Conservation (phyloP, 345 rosid species). For the Brassica nigra region DNA sequence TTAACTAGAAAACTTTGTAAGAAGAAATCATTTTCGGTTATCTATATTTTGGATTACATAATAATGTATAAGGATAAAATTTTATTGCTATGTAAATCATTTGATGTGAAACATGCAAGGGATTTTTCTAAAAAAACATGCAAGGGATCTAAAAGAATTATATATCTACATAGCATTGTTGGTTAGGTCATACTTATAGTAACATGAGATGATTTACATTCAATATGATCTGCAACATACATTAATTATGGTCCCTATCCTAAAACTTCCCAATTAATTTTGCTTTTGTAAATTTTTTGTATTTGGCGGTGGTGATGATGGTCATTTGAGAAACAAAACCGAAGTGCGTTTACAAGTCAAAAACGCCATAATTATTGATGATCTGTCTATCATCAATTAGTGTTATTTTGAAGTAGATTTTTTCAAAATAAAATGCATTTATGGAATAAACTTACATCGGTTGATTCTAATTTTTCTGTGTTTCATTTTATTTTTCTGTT, state of each 20-base stretch:
- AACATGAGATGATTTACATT: slow-evolving; percentile 8
- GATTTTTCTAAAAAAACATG: background rate
- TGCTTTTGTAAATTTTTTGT: background rate
- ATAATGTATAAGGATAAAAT: background rate
- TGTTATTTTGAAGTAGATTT: background rate
- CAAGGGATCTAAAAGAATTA: no score
- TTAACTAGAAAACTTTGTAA: background rate
- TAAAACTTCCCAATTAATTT: background rate
- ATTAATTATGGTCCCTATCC: slow-evolving; percentile 20
- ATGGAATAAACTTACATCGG: background rate
- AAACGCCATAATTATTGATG: background rate
- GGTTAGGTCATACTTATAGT: background rate
- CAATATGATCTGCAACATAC: background rate
- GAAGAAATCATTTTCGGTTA: background rate
- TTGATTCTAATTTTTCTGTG: background rate
- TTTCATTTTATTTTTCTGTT: no score
- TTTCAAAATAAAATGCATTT: background rate
- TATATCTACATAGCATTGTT: background rate
- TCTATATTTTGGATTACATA: background rate
- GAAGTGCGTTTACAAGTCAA: slow-evolving; percentile 2
- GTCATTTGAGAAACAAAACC: slow-evolving; percentile 1
- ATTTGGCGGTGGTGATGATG: slow-evolving; percentile 10
- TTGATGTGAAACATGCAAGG: background rate
- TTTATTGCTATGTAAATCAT: background rate
- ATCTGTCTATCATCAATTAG: background rate